These are phyloP conservation scores for Colletotrichum viniferum DNA, from an alignment of 2,329 filamentous ascomycete genomes.

Conservation along the genomic window DNA sequence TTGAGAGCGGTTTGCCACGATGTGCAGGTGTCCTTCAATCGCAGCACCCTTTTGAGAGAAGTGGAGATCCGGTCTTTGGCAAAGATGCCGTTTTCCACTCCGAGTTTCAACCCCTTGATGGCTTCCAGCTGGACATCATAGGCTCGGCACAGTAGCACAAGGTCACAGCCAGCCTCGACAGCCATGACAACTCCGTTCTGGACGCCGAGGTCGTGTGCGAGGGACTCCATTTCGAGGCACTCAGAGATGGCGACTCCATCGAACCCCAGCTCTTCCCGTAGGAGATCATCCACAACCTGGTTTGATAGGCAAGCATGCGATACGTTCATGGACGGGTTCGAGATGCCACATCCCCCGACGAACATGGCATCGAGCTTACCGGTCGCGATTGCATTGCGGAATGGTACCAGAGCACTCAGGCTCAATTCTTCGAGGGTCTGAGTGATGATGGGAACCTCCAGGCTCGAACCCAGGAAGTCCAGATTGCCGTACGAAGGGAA, in stretches of 20 bases:
- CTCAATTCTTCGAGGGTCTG: conserved; percentile 93
- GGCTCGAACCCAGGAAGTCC: conserved; percentile 87
- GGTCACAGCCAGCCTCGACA: conserved; percentile 92
- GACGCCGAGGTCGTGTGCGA: conserved; percentile 96
- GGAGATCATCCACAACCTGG: conserved; percentile 87
- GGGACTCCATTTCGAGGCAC: conserved; percentile 94
- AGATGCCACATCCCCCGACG: conserved; percentile 92
- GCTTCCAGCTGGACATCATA: conserved; percentile 91
- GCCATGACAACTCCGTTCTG: conserved; percentile 97
- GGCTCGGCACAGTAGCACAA: conserved; percentile 86
- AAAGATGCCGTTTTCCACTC: conserved; percentile 89
- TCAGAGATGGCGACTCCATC: conserved; percentile 93
- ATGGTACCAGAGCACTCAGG: conserved; percentile 88
- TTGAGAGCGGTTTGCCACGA: conserved; percentile 93
- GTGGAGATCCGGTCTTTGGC: conserved; percentile 78
- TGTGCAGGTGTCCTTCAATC: conserved; percentile 83
- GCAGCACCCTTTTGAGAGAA: conserved; percentile 78
- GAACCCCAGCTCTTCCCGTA: conserved; percentile 89
- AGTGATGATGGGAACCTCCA: conserved; percentile 94
- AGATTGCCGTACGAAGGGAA: conserved; percentile 96
- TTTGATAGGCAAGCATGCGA: conserved; percentile 95
- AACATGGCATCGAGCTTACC: conserved; percentile 91
- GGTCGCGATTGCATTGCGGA: conserved; percentile 85
- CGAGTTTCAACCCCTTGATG: conserved; percentile 85
- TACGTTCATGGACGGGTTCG: conserved; percentile 88